These are phyloP conservation scores for Musa acuminata DNA, from an alignment of 176 grass and related monocot genomes.

Conservation along the genomic window DNA sequence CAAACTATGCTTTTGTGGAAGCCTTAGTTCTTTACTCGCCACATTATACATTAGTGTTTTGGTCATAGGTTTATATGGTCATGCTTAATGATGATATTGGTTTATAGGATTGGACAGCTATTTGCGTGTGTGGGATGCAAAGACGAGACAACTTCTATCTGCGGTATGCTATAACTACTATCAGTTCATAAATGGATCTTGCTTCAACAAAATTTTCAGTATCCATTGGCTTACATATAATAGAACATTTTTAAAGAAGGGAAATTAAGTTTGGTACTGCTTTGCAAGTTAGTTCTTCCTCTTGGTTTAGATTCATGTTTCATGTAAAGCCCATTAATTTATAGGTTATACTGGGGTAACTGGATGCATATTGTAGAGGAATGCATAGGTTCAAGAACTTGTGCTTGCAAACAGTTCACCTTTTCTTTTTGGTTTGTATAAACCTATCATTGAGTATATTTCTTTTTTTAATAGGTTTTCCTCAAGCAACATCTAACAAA, in stretches of 20 bases:
- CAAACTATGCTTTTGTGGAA: too few species aligned
- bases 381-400: neutral
- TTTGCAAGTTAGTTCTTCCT: neutral
- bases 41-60: neutral
- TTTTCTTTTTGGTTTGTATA: neutral
- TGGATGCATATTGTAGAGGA: neutral
- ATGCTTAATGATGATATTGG: neutral
- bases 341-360: too few species aligned
- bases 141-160: slow-evolving; percentile 66
- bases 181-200: neutral
- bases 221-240: neutral
- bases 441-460: neutral
- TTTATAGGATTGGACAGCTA: slow-evolving; percentile 76
- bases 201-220: neutral
- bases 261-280: neutral
- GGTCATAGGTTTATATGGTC: neutral
- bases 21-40: too few species aligned
- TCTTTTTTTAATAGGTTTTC: slow-evolving; percentile 49
- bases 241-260: neutral
- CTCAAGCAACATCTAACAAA: slow-evolving; percentile 85
- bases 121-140: slow-evolving; percentile 86
- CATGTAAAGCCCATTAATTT: too few species aligned
- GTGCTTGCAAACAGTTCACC: neutral
- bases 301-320: too few species aligned
- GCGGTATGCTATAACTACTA: slow-evolving; percentile 33